Percentiles rank a stretch among this genome's conserved stretches.
Conservation (phyloP, 257 asterid species). For the Solanum piurae region DNA sequence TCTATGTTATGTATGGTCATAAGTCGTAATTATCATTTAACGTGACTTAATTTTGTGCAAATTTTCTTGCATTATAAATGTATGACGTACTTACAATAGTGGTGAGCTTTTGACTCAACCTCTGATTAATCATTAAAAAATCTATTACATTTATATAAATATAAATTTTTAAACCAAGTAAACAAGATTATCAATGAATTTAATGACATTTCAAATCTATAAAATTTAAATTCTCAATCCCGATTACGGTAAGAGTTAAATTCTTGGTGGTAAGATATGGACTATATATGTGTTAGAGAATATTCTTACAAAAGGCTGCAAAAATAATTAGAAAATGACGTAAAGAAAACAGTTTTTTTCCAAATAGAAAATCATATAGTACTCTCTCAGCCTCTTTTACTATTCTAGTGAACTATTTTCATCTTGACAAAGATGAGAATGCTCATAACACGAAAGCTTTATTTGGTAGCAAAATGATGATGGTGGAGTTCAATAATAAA, state of each 20-base stretch:
- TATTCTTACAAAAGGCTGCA: slow-evolving; percentile 10
- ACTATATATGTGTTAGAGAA: not conserved
- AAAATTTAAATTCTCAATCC: no score
- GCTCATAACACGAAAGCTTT: slow-evolving; percentile 10
- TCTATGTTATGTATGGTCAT: not conserved
- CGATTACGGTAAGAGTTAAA: not conserved
- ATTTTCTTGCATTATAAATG: not conserved
- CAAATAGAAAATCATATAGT: not conserved
- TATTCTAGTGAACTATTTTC: not conserved
- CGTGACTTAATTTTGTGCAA: not conserved
- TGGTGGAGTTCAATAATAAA: not conserved
- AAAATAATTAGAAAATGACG: not conserved
- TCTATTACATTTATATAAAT: no score
- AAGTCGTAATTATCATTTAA: not conserved
- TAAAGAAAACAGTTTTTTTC: not conserved
- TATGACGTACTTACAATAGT: not conserved
- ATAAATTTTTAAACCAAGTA: no score
- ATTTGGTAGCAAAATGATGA: slow-evolving; percentile 15
- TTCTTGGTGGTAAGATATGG: not conserved
- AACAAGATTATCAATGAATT: no score
- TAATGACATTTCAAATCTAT: no score
- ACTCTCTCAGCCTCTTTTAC: not conserved
- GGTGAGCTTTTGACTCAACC: no score
- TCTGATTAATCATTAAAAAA: no score
- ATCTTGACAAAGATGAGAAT: not conserved